Conservation (phyloP, 2,329 filamentous ascomycete genomes). For the Trichoderma sp. region DNA sequence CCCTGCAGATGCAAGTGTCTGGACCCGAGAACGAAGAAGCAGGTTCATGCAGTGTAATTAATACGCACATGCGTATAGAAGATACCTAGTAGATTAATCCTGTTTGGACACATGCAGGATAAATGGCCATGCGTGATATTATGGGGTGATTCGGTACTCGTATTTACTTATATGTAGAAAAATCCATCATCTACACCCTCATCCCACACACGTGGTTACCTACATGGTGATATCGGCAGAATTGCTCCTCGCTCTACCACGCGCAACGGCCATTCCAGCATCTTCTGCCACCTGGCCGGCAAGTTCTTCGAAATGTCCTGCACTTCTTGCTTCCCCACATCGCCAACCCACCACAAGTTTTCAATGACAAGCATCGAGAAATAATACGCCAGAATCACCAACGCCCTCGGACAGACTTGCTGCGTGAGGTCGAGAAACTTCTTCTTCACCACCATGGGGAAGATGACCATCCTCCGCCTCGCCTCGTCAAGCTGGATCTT, state of each 20-base stretch:
- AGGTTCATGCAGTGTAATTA: background rate
- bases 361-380: conserved; percentile 21
- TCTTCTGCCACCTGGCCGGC: conserved; percentile 15
- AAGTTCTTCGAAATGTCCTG: conserved; percentile 10
- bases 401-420: conserved; percentile 16
- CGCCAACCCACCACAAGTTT: conserved; percentile 23
- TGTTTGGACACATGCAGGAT: background rate
- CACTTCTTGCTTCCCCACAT: conserved; percentile 16
- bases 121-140: background rate
- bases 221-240: background rate
- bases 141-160: background rate
- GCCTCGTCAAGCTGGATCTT: background rate
- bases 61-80: background rate
- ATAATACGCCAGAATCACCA: conserved; percentile 24
- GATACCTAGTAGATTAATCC: background rate
- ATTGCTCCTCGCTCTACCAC: background rate
- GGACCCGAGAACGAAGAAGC: conserved; percentile 17
- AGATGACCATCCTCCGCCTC: conserved; percentile 19
- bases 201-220: background rate
- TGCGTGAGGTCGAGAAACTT: conserved; percentile 20
- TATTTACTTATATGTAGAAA: background rate
- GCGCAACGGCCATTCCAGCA: conserved; percentile 16
- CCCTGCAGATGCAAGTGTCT: background rate
- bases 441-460: conserved; percentile 23
- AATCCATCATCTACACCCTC: background rate